Evolutionary conservation across 495 filamentous ascomycete species (phyloP), one percentile per base, ranked within the genome.

Genomic region (Pyrenopolyporus hunteri): DNA sequence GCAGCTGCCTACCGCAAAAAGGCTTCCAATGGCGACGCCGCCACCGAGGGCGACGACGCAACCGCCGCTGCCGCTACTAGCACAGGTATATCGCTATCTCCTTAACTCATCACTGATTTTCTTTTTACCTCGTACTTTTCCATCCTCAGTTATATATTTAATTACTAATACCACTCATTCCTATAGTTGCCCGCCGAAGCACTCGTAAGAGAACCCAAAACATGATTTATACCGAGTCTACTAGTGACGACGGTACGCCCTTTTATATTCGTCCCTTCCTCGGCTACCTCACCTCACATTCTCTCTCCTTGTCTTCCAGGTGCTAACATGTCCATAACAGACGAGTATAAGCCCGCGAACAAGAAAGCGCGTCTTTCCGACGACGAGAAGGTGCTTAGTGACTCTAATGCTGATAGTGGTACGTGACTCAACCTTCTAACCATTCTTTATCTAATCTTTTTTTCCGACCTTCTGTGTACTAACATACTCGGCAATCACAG

Each of bases 281-380:
- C 10, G 2, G 8, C 6, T 42, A 9, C 35, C 19, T 8, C 19
- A 7, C 25, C 11, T 7, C n/a, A 23, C 19, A 23, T 22, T 42
- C 16, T 9, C 3, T 3, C 14, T 22, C 26, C 2, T 39, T 31
- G 8, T 45, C 7, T 20, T 47, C 6, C 8, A 51, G 10, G 13
- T 52, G 23, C 56, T 52, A 11, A 59, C 16, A 22, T 22, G n/a
- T 59, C 25, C 23, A 25, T 6, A 31, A 23, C 7, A 49, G 56
- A 59, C 5, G 29, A 50, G 17, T 31, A 50, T n/a, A 46, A 31
- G 23, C 13, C 6, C 26, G 14, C 43, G 2, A 3, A 9, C 23
- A 46, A 46, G 43, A 46, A 17, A 26, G 13, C 13, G 3, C 25
- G 26, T 10, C 43, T 29, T 26, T 29, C 43, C 11, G 43, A 46